These are phyloP conservation scores for Yamadazyma nakazawae DNA, from an alignment of 805 yeast species.

Conservation along the genomic window DNA sequence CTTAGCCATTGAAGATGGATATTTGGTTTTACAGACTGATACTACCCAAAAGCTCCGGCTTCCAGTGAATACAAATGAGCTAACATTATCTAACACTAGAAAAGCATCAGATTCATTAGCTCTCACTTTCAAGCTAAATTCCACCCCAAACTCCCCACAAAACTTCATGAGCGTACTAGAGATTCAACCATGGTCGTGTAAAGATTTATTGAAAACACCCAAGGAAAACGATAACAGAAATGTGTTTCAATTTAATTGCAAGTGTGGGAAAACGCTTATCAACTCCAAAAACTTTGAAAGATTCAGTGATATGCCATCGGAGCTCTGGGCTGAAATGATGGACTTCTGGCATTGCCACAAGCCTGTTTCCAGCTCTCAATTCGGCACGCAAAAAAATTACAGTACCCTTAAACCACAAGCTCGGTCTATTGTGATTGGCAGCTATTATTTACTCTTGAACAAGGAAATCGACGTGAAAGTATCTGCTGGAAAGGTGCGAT, in stretches of 20 bases:
- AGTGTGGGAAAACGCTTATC: conserved; percentile 28
- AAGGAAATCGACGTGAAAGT: conserved; percentile 7
- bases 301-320: conserved; percentile 78
- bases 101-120: background rate
- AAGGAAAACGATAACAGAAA: conserved; percentile 16
- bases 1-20: background rate
- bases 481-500: conserved; percentile 18
- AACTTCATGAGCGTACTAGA: conserved; percentile 9
- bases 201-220: conserved; percentile 38
- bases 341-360: conserved; percentile 98
- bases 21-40: background rate
- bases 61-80: conserved; percentile 1
- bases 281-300: conserved; percentile 27
- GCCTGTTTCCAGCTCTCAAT: conserved; percentile 41
- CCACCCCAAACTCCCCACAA: background rate
- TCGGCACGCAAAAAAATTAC: conserved; percentile 23
- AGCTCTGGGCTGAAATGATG: conserved; percentile 91
- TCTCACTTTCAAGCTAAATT: background rate
- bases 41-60: background rate
- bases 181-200: conserved; percentile 41
- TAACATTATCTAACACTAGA: background rate
- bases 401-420: conserved; percentile 43
- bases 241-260: conserved; percentile 30
- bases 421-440: conserved; percentile 49
- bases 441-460: conserved; percentile 49